These are phyloP conservation scores for Aspergillus jensenii DNA, from an alignment of 2,329 filamentous ascomycete species.

Conservation along the genomic window DNA sequence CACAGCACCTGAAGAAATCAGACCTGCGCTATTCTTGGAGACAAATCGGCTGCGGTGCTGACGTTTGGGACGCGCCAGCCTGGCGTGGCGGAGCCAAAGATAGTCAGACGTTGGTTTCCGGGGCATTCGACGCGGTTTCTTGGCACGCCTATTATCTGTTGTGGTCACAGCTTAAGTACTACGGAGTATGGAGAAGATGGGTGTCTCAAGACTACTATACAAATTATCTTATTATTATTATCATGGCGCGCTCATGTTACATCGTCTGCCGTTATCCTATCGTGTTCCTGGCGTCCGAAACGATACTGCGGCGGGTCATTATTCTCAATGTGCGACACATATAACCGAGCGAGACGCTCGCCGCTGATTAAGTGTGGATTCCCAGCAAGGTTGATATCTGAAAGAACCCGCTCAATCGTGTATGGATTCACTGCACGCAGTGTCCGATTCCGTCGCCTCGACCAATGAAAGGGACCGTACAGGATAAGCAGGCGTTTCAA, in stretches of 20 bases:
- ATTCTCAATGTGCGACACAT: no score
- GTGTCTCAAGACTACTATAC: background rate
- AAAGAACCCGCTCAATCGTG: constrained; percentile 27
- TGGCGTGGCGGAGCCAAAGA: constrained; percentile 11
- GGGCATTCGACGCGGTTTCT: constrained; percentile 3
- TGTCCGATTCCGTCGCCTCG: constrained; percentile 30
- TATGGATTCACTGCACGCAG: constrained; percentile 39
- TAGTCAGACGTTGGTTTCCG: background rate
- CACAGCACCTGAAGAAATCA: background rate
- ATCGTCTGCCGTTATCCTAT: background rate
- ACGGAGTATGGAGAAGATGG: no score
- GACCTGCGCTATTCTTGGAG: constrained; percentile 11
- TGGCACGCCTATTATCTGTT: background rate
- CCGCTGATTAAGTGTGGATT: constrained; percentile 28
- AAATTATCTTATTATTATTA: background rate
- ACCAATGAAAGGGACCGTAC: constrained; percentile 32
- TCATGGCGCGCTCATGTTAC: background rate
- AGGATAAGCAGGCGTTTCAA: constrained; percentile 38
- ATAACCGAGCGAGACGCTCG: background rate
- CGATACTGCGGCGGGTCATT: no score
- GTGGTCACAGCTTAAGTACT: no score
- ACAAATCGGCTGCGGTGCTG: constrained; percentile 6
- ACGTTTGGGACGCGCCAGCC: constrained; percentile 14
- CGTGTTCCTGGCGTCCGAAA: background rate
- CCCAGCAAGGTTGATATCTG: constrained; percentile 34